Evolutionary conservation across 768 basidiomycete genomes (phyloP), one percentile per base, ranked within the genome.

Genomic region (Rhodotorula graminis): DNA sequence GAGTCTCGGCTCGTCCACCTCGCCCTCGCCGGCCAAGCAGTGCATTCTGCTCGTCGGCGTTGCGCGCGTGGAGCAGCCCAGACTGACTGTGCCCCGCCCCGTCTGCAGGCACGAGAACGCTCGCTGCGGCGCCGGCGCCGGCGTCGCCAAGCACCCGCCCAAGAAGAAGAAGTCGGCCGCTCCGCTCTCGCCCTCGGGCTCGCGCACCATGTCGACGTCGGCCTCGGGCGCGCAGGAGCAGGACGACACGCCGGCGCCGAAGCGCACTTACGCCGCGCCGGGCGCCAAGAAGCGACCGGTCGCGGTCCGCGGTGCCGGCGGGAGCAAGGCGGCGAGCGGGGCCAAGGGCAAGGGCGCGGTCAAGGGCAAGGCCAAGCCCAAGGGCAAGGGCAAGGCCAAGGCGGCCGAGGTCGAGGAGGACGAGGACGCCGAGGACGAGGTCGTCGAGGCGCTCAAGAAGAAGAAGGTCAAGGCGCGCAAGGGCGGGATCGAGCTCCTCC

Each of bases 81-180:
- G n/a, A n/a, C n/a, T n/a, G n/a, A n/a, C n/a, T n/a, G n/a, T n/a
- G n/a, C n/a, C n/a, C n/a, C n/a, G n/a, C n/a, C n/a, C n/a, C n/a
- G n/a, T n/a, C 29, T 4, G 55, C 62, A 64, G 74, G 55, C 55
- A 67, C 52, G 61, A 75, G 40, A 55, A 67, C 44, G 57, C 65
- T 15, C 61, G 61, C 18, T 9, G 37, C 52, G 59, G 64, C 15
- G 16, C 29, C 55, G 55, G 37, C 4, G 70, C 57, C 31, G 9
- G 55, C 56, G 0, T 59, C 53, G 61, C 59, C 49, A 73, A 69
- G 61, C 31, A 40, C 44, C 56, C 44, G 27, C 2, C 50, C 25
- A n/a, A 23, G 27, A 56, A 19, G 66, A 61, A 42, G 47, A 65
- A 25, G 31, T n/a, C 61, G 21, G 40, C 18, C 12, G 40, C 58